Evolutionary conservation across 2,329 filamentous ascomycete species (phyloP).

Genomic region (Didymellaceae sp.): DNA sequence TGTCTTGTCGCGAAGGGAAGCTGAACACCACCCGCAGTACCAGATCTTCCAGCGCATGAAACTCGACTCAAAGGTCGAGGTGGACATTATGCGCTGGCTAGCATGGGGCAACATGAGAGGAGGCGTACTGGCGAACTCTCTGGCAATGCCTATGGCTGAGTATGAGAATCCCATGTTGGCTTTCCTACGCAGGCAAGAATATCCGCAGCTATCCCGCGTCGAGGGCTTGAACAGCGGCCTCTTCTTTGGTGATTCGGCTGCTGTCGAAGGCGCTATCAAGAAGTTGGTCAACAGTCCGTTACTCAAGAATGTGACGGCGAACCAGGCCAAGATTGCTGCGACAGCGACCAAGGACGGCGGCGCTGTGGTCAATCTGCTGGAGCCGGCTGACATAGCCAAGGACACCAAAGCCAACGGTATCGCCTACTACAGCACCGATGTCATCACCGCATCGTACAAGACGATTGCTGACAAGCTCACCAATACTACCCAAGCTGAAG

Average conservation of each 20-base stretch:
- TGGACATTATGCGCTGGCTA: constrained; percentile 82
- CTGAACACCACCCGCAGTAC: constrained; percentile 82
- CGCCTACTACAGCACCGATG: constrained; percentile 75
- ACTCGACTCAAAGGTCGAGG: constrained; percentile 42
- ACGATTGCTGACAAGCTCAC: constrained; percentile 69
- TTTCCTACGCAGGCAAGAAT: constrained; percentile 77
- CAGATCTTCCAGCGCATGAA: constrained; percentile 65
- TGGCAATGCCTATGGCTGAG: constrained; percentile 83
- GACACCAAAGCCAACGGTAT: constrained; percentile 71
- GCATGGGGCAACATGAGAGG: constrained; percentile 92
- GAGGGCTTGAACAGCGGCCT: constrained; percentile 73
- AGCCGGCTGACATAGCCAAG: constrained; percentile 66
- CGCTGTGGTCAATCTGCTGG: constrained; percentile 63
- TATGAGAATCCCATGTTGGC: constrained; percentile 74
- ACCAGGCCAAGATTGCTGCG: constrained; percentile 66
- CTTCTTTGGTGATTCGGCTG: constrained; percentile 71
- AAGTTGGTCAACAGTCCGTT: constrained; percentile 53
- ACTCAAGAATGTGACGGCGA: constrained; percentile 63
- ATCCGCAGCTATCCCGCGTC: constrained; percentile 75
- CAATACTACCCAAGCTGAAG: constrained; percentile 61
- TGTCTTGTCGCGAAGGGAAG: constrained; percentile 79
- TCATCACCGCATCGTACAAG: constrained; percentile 69
- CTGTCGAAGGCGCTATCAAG: constrained; percentile 52
- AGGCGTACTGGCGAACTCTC: constrained; percentile 78
- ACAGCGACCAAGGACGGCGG: constrained; percentile 61